These are phyloP conservation scores for Wallacemonas sp. DNA, from an alignment of 208 protist species.

Conservation along the genomic window DNA sequence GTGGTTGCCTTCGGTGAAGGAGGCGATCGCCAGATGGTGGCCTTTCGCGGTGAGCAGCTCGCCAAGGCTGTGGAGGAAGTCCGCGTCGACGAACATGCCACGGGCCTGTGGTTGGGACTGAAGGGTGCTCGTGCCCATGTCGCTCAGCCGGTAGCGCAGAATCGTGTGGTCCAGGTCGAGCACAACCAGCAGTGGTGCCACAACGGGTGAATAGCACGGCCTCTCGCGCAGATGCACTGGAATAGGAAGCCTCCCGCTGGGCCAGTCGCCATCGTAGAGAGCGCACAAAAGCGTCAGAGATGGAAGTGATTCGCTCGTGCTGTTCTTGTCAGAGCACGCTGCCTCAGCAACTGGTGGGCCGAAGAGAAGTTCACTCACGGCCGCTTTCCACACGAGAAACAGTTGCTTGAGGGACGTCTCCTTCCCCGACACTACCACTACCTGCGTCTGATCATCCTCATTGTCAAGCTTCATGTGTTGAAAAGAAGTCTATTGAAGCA, in stretches of 20 bases:
- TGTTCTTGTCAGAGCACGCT: too few relatives aligned
- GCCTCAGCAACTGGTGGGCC: too few relatives aligned
- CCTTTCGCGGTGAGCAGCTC: conserved; percentile 17
- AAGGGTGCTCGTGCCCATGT: background rate
- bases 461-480: background rate
- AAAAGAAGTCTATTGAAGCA: background rate
- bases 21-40: conserved; percentile 42
- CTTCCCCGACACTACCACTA: too few relatives aligned
- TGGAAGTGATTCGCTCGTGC: background rate
- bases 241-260: background rate
- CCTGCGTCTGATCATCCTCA: too few relatives aligned
- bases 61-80: conserved; percentile 33
- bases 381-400: too few relatives aligned
- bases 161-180: conserved; percentile 45
- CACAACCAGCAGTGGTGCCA: conserved; percentile 37
- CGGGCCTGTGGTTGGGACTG: background rate
- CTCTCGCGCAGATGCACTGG: conserved; percentile 19
- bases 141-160: conserved; percentile 28
- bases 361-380: too few relatives aligned
- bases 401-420: too few relatives aligned
- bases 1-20: conserved; percentile 31
- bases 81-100: conserved; percentile 33
- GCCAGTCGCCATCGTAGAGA: background rate
- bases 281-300: background rate
- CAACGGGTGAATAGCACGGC: conserved; percentile 28